phyloP scores from a whole-genome alignment of 1,284 basidiomycete genomes.

The Cutaneotrichosporon sp. region DNA sequence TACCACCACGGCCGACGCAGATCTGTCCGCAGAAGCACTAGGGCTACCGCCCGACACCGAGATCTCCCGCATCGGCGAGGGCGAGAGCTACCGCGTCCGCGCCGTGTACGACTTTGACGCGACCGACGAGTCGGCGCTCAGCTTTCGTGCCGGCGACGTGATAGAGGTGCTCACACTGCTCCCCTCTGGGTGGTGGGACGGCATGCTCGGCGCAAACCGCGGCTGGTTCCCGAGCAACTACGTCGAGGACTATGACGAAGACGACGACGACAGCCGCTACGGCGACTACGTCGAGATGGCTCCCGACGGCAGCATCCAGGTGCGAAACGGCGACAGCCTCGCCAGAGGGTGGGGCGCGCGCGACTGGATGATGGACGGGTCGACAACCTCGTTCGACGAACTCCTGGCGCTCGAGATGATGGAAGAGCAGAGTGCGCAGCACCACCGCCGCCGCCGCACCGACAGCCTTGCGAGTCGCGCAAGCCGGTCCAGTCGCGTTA shows the following conservation, averaged over 20 bases:
- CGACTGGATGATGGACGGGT: constrained; percentile 24
- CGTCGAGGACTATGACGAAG: constrained; percentile 75
- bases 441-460: constrained; percentile 2
- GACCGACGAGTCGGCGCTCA: constrained; percentile 82
- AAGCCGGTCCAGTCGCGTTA: constrained; percentile 2
- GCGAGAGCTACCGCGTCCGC: constrained; percentile 61
- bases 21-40: constrained; percentile 16
- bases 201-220: constrained; percentile 79
- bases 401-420: constrained; percentile 43
- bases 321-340: constrained; percentile 26
- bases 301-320: constrained; percentile 65
- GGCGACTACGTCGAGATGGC: constrained; percentile 57
- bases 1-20: constrained; percentile 6
- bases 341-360: constrained; percentile 25
- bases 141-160: constrained; percentile 81
- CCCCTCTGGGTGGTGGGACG: constrained; percentile 98
- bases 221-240: constrained; percentile 99
- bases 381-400: constrained; percentile 33
- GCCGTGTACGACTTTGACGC: constrained; percentile 91
- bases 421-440: constrained; percentile 13
- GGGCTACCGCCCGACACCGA: constrained; percentile 19
- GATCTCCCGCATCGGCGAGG: constrained; percentile 25
- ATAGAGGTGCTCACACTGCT: constrained; percentile 92
- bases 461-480: constrained; percentile 6
- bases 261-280: constrained; percentile 55